These are phyloP conservation scores for Talaromyces sp. DNA, from an alignment of 2,329 filamentous ascomycete genomes.

Conservation along the genomic window DNA sequence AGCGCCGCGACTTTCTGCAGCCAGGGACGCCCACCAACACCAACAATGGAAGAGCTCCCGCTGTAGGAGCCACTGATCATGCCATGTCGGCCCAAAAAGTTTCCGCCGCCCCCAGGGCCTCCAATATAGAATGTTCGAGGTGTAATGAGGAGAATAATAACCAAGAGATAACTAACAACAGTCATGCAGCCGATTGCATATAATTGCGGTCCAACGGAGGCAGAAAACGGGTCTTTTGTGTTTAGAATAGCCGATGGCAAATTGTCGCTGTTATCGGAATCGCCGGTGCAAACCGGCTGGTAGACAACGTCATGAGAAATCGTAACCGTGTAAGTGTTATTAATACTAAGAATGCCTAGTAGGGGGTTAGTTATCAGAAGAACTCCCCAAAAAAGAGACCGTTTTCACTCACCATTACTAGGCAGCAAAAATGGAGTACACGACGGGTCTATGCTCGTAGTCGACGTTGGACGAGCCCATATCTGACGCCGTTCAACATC, in stretches of 20 bases:
- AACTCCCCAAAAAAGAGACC: background rate
- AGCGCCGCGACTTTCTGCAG: slow-evolving; percentile 70
- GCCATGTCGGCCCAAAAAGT: slow-evolving; percentile 73
- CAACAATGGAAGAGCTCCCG: slow-evolving; percentile 63
- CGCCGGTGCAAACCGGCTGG: slow-evolving; percentile 44
- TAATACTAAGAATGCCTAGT: slow-evolving; percentile 38
- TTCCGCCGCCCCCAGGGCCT: slow-evolving; percentile 59
- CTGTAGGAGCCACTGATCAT: slow-evolving; percentile 76
- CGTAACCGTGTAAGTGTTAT: slow-evolving; percentile 37
- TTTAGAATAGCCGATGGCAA: slow-evolving; percentile 54
- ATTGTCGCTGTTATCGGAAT: slow-evolving; percentile 22
- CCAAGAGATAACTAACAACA: slow-evolving; percentile 83
- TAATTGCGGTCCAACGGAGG: slow-evolving; percentile 85
- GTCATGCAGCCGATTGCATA: slow-evolving; percentile 91
- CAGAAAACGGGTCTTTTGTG: slow-evolving; percentile 82
- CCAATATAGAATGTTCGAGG: slow-evolving; percentile 90
- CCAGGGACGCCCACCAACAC: slow-evolving; percentile 88
- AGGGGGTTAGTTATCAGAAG: background rate
- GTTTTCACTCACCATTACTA: slow-evolving; percentile 44
- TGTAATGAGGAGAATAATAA: slow-evolving; percentile 90
- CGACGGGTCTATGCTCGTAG: slow-evolving; percentile 38
- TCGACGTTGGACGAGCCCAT: slow-evolving; percentile 35
- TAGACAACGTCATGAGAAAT: slow-evolving; percentile 47
- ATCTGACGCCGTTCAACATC: slow-evolving; percentile 35
- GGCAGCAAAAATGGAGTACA: slow-evolving; percentile 61